phyloP scores from a whole-genome alignment of 2,329 filamentous ascomycete genomes.

The Pseudonectria buxi region DNA sequence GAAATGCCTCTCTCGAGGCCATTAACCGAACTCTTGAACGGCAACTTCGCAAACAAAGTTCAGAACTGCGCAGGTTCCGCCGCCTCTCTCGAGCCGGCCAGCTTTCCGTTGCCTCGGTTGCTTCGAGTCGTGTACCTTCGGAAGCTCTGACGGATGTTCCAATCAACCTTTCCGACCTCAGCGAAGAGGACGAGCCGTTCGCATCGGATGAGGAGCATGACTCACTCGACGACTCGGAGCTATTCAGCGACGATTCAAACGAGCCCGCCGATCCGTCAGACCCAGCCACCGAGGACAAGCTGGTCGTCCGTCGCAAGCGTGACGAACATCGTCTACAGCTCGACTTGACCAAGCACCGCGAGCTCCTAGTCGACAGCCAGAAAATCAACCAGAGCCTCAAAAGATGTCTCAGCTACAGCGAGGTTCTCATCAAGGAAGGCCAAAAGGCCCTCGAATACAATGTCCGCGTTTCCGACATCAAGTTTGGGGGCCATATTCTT shows the following conservation, averaged over 20 bases:
- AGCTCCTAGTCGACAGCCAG: constrained; percentile 81
- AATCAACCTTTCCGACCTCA: constrained; percentile 43
- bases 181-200: constrained; percentile 31
- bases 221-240: constrained; percentile 46
- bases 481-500: constrained; percentile 74
- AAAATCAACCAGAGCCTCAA: constrained; percentile 94
- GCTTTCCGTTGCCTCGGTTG: constrained; percentile 52
- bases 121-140: constrained; percentile 39
- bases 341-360: constrained; percentile 82
- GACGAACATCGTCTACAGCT: constrained; percentile 80
- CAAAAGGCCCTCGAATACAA: constrained; percentile 80
- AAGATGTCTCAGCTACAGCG: constrained; percentile 81
- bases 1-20: constrained; percentile 86
- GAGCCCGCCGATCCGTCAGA: constrained; percentile 30
- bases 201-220: constrained; percentile 39
- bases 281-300: constrained; percentile 26
- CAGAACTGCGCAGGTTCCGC: constrained; percentile 77
- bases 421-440: constrained; percentile 82
- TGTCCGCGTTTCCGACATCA: constrained; percentile 71
- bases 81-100: constrained; percentile 78
- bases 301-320: constrained; percentile 47
- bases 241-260: constrained; percentile 35
- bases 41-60: constrained; percentile 83
- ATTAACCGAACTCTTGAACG: constrained; percentile 92
- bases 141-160: constrained; percentile 36